Evolutionary conservation across 495 filamentous ascomycete genomes (phyloP), one percentile per base, ranked within the genome.

Genomic region (Penicillium argentinense): DNA sequence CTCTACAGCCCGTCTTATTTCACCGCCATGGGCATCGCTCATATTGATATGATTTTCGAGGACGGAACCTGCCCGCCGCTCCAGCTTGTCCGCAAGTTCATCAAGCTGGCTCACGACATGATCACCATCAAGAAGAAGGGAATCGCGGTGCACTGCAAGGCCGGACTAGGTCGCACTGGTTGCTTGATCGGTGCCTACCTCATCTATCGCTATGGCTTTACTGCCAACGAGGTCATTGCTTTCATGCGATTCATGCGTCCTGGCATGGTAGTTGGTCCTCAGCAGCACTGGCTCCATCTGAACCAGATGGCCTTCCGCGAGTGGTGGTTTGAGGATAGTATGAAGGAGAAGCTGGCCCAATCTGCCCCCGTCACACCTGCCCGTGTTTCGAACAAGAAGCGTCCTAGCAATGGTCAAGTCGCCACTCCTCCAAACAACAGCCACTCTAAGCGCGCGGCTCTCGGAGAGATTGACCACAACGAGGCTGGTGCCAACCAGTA

Each of bases 231-330:
- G 67, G 81, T 97, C 55, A 99, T 99, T 68, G 88, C 93, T 4
- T 99, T 89, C 69, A 97, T 99, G 93, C 84, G 93, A 48, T 99
- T 99, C 71, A 99, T 97, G 93, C 84, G 93, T 25, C 93, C 93
- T 0, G 93, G 93, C 16, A 99, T 99, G 93, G 93, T 99, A 2
- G 93, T 99, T 24, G 93, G 93, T 1, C 93, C 93, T n/a, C 93
- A 99, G 59, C 93, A 99, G 67, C 93, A 99, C 66, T 99, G 93
- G 93, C 78, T 99, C 13, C 93, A 97, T 62, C 83, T 97, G 45
- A 96, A 99, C 73, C 93, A 99, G 71, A 86, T 86, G 9, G 80
- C 85, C 16, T 99, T 99, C 82, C 84, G 93, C 9, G 89, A 97
- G 60, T 99, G 93, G 93, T 99, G 90, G 90, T 82, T 87, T 40